phyloP scores from a whole-genome alignment of 1,284 basidiomycete species.

The Boletellus deceptivus region DNA sequence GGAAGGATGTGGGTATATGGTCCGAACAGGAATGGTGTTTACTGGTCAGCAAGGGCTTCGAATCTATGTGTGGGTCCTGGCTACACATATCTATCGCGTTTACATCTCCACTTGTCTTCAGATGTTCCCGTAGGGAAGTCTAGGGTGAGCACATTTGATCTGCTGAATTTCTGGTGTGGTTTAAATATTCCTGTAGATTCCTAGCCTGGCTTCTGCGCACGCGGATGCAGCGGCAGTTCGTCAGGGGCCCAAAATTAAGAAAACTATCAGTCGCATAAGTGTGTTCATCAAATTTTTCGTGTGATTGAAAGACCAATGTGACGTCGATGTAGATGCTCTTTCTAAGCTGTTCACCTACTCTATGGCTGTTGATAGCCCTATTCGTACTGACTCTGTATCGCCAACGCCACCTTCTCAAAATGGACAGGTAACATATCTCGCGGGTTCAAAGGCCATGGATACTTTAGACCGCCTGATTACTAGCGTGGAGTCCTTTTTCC shows the following conservation, averaged over 20 bases:
- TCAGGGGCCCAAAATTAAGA: constrained; percentile 76
- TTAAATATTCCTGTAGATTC: constrained; percentile 42
- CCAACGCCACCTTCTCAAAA: constrained; percentile 63
- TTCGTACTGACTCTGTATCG: constrained; percentile 41
- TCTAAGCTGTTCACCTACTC: constrained; percentile 91
- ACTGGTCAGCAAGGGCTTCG: constrained; percentile 84
- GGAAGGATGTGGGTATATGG: constrained; percentile 88
- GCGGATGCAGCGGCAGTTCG: constrained; percentile 66
- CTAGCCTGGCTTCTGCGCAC: constrained; percentile 61
- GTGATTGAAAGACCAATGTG: neutral
- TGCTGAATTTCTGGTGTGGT: neutral
- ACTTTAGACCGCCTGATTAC: constrained; percentile 88
- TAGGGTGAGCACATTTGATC: constrained; percentile 42
- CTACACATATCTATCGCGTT: neutral
- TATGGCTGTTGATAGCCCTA: constrained; percentile 80
- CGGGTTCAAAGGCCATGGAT: constrained; percentile 88
- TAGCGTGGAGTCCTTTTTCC: constrained; percentile 92
- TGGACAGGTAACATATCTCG: constrained; percentile 60
- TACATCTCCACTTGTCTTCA: constrained; percentile 48
- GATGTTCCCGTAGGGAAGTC: constrained; percentile 73
- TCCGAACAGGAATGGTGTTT: constrained; percentile 83
- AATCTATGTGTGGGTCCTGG: constrained; percentile 73
- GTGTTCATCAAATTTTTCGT: neutral
- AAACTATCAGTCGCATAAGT: constrained; percentile 71
- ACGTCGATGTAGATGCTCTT: constrained; percentile 58